A percentile compares a stretch with the other conserved stretches of the same genome.
These are phyloP conservation scores for Glycine soja DNA, from an alignment of 306 rosid species.

Conservation along the genomic window DNA sequence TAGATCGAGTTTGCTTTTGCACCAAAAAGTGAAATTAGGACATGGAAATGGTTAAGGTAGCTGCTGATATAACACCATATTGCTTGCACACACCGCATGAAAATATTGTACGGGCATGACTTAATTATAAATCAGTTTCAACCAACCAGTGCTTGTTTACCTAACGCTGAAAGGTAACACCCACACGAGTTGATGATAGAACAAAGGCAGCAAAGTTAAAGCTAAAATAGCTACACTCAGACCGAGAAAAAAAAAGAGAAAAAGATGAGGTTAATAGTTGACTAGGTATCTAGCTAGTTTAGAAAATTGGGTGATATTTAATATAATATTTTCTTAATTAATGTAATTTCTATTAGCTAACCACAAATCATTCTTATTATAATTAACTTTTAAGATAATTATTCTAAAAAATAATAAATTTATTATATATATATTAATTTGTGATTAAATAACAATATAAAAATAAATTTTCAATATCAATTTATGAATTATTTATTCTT, in stretches of 20 bases:
- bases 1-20: background rate
- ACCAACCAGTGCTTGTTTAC: conserved; percentile 47
- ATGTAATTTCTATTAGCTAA: background rate
- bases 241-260: background rate
- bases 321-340: too few relatives aligned
- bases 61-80: conserved; percentile 44
- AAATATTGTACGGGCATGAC: conserved; percentile 25
- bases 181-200: background rate
- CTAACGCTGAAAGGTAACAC: conserved; percentile 31
- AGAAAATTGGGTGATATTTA: background rate
- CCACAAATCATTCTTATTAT: too few relatives aligned
- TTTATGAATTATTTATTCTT: too few relatives aligned
- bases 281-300: conserved; percentile 30
- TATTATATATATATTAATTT: too few relatives aligned
- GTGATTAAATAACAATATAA: too few relatives aligned
- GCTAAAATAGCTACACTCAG: background rate
- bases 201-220: background rate
- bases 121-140: too few relatives aligned
- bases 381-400: too few relatives aligned
- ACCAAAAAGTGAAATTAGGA: conserved; percentile 22
- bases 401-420: too few relatives aligned
- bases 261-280: conserved; percentile 23
- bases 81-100: conserved; percentile 67
- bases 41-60: background rate
- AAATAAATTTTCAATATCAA: too few relatives aligned